Evolutionary conservation across 129 eudicot species (phyloP).

Genomic region (Artemisia tridentata): DNA sequence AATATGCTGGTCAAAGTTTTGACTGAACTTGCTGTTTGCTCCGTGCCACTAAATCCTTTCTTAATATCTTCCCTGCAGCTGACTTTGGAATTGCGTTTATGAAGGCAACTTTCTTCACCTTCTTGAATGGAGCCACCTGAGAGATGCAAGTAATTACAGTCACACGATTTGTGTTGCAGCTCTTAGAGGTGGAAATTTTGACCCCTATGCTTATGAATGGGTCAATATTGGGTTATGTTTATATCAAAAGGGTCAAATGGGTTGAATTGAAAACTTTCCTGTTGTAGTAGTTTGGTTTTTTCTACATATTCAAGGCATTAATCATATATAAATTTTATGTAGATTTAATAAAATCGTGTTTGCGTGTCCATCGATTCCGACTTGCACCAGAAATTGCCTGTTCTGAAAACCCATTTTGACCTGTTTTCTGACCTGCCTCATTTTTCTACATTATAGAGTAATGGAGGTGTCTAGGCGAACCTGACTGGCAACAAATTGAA

Average conservation of each 20-base stretch:
- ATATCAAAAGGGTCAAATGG: constrained; percentile 8
- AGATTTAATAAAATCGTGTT: not conserved
- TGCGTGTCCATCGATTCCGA: not conserved
- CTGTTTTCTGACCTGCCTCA: not conserved
- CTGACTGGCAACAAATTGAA: constrained; percentile 69
- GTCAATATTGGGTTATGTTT: not conserved
- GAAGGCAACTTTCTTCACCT: constrained; percentile 67
- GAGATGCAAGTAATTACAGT: constrained; percentile 16
- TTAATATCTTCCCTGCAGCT: constrained; percentile 74
- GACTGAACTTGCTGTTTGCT: constrained; percentile 43
- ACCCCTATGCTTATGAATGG: not conserved
- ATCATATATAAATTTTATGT: not conserved
- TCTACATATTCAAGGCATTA: not conserved
- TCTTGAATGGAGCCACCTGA: constrained; percentile 88
- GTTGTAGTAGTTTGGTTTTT: not conserved
- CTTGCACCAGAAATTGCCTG: not conserved
- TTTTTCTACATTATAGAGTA: not conserved
- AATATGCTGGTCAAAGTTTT: constrained; percentile 41
- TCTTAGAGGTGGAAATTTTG: constrained; percentile 14
- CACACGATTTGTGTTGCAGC: constrained; percentile 13
- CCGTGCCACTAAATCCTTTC: constrained; percentile 61
- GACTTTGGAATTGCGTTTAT: constrained; percentile 69
- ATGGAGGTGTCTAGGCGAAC: constrained; percentile 29
- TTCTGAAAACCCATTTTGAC: not conserved
- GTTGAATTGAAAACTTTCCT: not conserved